Evolutionary conservation across 257 asterid genomes (phyloP).

Genomic region (Plantago ovata): DNA sequence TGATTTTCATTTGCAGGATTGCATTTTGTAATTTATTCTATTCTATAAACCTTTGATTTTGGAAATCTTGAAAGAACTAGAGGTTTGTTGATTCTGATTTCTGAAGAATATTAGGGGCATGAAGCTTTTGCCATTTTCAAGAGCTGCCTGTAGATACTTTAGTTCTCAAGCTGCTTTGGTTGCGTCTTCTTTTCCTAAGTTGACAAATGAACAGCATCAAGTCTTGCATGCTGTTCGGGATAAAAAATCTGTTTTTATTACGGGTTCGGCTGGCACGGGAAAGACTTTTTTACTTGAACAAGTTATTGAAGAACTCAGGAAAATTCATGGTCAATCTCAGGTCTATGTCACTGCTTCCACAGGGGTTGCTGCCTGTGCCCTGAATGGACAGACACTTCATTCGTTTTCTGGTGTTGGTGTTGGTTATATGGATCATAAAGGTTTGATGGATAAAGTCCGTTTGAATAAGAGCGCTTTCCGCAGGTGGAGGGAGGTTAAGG

Average conservation of each 20-base stretch:
- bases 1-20: no score
- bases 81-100: neutral
- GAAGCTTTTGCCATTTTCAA: slow-evolving; percentile 38
- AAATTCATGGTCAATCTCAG: slow-evolving; percentile 38
- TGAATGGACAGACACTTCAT: slow-evolving; percentile 52
- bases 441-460: slow-evolving; percentile 39
- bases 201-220: slow-evolving; percentile 59
- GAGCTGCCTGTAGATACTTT: slow-evolving; percentile 34
- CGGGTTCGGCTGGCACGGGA: slow-evolving; percentile 86
- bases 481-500: slow-evolving; percentile 63
- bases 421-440: slow-evolving; percentile 28
- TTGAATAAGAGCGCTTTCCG: slow-evolving; percentile 30
- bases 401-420: slow-evolving; percentile 51
- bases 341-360: slow-evolving; percentile 79
- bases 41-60: no score
- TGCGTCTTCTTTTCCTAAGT: slow-evolving; percentile 17
- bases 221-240: slow-evolving; percentile 46
- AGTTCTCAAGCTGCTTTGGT: slow-evolving; percentile 33
- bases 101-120: slow-evolving; percentile 18
- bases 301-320: slow-evolving; percentile 42
- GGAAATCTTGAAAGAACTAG: neutral
- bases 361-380: slow-evolving; percentile 63
- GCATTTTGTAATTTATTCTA: no score
- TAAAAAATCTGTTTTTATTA: slow-evolving; percentile 58
- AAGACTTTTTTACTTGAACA: slow-evolving; percentile 53